Evolutionary conservation across 495 filamentous ascomycete genomes (phyloP), one percentile per base, ranked within the genome.

Genomic region (Lasiosphaeriaceae sp.): DNA sequence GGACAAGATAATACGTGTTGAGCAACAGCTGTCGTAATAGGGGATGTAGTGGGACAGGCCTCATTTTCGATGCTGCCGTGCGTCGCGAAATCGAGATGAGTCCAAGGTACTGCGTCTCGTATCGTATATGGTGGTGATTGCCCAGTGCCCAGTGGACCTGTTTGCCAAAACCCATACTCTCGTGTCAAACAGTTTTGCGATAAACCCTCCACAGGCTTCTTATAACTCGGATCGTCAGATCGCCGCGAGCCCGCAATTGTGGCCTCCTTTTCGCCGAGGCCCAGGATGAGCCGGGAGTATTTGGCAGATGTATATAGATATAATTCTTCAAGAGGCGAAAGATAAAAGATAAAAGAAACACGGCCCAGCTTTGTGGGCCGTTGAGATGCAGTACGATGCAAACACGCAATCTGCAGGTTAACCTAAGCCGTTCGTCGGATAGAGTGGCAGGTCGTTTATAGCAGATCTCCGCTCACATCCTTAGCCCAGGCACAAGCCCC

Each of bases 401-500:
- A 31, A 31, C 26, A 31, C 26, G 26, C 26, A 31, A 31, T 31
- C 9, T 31, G 26, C 26, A 31, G 26, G 26, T 9, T 9, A 31
- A 9, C 26, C 26, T 3, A 31, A 31, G 26, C 26, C 26, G 26
- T 31, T 9, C 4, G 14, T 43, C 14, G 14, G 8, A 12, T 12
- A n/a, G 39, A 43, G 14, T 43, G 39, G 39, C 39, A 16, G 39
- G 39, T 47, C 31, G 34, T 44, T 11, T 20, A 11, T 11, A 16
- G 50, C 34, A 43, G 34, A 23, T 50, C 16, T 21, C 37, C 35
- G 47, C 23, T 35, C 17, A 14, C 23, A 41, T 56, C 47, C 37
- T 57, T 54, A 50, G 41, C 54, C 58, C 55, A 59, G 58, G 44
- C 46, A 57, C 63, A 56, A 22, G 54, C 47, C 56, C 56, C 61